These are phyloP conservation scores for Blattamonas nauphoetae DNA, from an alignment of 78 protist species.

Conservation along the genomic window DNA sequence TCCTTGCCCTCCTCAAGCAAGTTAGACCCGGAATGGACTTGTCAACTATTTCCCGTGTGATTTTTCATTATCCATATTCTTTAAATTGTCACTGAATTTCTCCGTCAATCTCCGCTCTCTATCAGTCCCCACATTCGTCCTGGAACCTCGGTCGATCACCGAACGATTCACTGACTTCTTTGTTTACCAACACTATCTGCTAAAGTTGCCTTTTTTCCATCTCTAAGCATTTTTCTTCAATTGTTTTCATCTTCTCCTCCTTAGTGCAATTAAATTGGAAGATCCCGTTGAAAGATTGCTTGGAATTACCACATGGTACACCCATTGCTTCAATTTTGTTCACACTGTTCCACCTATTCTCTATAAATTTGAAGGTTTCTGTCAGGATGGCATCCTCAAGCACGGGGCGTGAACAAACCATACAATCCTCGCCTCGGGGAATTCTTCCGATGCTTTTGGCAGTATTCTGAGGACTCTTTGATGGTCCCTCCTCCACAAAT, in stretches of 20 bases:
- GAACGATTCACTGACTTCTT: slow-evolving; percentile 59
- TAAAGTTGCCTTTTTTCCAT: not conserved
- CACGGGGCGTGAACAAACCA: slow-evolving; percentile 77
- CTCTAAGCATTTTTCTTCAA: not conserved
- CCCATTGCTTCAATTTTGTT: too few relatives aligned
- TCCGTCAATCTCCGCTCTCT: not conserved
- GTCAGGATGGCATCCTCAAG: slow-evolving; percentile 62
- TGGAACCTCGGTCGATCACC: slow-evolving; percentile 79
- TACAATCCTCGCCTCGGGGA: slow-evolving; percentile 89
- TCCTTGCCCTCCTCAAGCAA: slow-evolving; percentile 9
- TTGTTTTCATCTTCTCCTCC: not conserved
- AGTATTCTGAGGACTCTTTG: not conserved
- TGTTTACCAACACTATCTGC: slow-evolving; percentile 32
- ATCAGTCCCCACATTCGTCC: slow-evolving; percentile 71
- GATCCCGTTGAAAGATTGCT: slow-evolving; percentile 61
- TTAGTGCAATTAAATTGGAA: not conserved
- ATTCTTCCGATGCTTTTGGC: slow-evolving; percentile 54
- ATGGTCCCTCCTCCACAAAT: not conserved
- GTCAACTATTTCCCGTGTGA: slow-evolving; percentile 45
- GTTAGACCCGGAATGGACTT: slow-evolving; percentile 62
- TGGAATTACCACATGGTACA: slow-evolving; percentile 60
- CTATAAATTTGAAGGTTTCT: too few relatives aligned
- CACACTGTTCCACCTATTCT: too few relatives aligned
- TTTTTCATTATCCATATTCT: not conserved
- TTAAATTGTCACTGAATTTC: not conserved